A percentile compares a stretch with the other conserved stretches of the same genome.
phyloP scores from a whole-genome alignment of 306 rosid genomes.

The Quercus berberidifolia region DNA sequence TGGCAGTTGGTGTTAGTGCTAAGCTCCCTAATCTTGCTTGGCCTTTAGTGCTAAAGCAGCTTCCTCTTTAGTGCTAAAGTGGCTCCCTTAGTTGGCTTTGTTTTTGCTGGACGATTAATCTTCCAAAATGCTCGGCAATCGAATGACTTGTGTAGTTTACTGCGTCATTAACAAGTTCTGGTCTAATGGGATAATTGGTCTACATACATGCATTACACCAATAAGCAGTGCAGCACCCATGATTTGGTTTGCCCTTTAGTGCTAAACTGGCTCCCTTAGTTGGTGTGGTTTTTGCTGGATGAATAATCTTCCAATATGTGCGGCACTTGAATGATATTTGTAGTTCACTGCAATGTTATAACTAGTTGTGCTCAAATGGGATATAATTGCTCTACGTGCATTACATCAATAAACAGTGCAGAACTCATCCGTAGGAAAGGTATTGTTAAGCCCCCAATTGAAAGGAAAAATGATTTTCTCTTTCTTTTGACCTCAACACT shows the following conservation, averaged over 20 bases:
- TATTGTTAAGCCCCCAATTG: not conserved
- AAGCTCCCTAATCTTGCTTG: not conserved
- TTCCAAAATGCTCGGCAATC: not conserved
- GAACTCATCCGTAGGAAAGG: not conserved
- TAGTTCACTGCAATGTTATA: not conserved
- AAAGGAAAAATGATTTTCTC: not conserved
- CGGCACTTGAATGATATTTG: not conserved
- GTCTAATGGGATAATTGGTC: not conserved
- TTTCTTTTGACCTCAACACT: not conserved
- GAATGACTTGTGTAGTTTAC: not conserved
- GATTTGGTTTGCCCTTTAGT: not conserved
- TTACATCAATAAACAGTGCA: not conserved
- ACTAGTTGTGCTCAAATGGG: not conserved
- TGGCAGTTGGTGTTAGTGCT: not conserved
- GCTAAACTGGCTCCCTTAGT: not conserved
- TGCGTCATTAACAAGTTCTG: not conserved
- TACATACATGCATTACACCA: not conserved
- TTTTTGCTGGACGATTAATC: not conserved
- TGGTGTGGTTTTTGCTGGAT: not conserved
- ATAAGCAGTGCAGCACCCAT: not conserved
- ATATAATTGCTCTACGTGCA: not conserved
- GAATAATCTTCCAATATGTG: not conserved
- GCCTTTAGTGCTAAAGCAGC: constrained; percentile 1
- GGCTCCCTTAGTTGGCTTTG: constrained; percentile 1
- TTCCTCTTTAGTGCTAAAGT: constrained; percentile 5